These are phyloP conservation scores for Eragrostis curvula DNA, from an alignment of 176 grass and related monocot species.

Conservation along the genomic window DNA sequence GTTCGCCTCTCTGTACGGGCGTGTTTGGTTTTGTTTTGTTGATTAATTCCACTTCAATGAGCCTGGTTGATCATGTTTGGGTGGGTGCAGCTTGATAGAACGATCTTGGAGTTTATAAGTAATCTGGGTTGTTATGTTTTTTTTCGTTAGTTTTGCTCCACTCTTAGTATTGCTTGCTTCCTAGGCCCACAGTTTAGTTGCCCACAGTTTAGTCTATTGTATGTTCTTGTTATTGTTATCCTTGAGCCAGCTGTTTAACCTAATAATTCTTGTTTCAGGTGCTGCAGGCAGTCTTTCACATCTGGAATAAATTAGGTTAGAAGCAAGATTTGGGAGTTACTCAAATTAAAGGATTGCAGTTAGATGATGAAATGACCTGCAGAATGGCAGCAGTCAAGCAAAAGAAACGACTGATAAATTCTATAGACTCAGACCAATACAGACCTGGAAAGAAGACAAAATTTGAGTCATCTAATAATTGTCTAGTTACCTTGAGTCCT, in stretches of 20 bases:
- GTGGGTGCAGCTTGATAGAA: background rate
- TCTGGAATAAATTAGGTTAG: slow-evolving; percentile 35
- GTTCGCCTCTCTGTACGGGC: background rate
- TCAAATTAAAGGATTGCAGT: slow-evolving; percentile 28
- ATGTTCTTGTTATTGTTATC: slow-evolving; percentile 2
- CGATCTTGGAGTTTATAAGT: background rate
- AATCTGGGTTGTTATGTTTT: background rate
- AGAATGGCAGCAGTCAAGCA: slow-evolving; percentile 84
- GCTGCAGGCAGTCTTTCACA: background rate
- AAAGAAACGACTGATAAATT: slow-evolving; percentile 73
- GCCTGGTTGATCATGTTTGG: background rate
- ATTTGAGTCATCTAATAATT: slow-evolving; percentile 58
- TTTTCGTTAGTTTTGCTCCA: background rate
- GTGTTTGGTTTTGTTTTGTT: background rate
- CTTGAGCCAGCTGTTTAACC: background rate
- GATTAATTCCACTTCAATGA: background rate
- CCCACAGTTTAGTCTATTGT: background rate
- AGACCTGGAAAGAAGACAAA: slow-evolving; percentile 72
- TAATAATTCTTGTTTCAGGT: slow-evolving; percentile 22
- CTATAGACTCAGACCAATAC: slow-evolving; percentile 60
- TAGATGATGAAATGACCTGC: slow-evolving; percentile 69
- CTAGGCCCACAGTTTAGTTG: background rate
- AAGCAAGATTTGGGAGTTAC: slow-evolving; percentile 21
- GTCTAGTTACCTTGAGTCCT: slow-evolving; percentile 64
- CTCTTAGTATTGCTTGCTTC: background rate